phyloP scores from a whole-genome alignment of 352 stramenopile genomes.

The Ophiocytium majus region DNA sequence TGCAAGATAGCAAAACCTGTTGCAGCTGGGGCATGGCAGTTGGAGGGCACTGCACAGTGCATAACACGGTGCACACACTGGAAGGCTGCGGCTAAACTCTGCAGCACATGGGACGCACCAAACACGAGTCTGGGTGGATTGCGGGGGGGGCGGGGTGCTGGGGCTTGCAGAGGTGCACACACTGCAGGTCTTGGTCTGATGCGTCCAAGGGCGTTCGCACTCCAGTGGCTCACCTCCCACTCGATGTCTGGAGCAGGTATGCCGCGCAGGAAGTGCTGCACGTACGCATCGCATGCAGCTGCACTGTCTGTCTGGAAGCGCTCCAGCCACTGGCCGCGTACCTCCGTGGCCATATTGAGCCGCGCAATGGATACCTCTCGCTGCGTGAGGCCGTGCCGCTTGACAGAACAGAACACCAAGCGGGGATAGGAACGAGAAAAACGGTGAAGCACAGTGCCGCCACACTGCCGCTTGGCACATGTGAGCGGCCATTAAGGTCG shows the following conservation, averaged over 20 bases:
- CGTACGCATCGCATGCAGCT: slow-evolving; percentile 35
- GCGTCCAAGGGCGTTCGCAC: neutral
- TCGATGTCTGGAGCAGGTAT: slow-evolving; percentile 27
- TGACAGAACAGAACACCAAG: too few species aligned
- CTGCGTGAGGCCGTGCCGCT: neutral
- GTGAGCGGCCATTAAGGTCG: too few species aligned
- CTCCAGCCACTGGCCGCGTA: slow-evolving; percentile 35
- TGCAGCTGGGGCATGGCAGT: neutral
- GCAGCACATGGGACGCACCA: neutral
- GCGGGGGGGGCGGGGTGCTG: neutral
- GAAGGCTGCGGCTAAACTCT: neutral
- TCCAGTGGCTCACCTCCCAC: slow-evolving; percentile 26
- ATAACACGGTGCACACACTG: too few species aligned
- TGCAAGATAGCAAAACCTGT: neutral
- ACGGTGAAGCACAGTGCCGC: too few species aligned
- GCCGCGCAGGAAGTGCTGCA: slow-evolving; percentile 48
- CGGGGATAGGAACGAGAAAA: too few species aligned
- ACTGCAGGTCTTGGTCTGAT: neutral
- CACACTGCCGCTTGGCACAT: too few species aligned
- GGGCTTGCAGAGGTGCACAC: neutral
- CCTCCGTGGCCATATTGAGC: slow-evolving; percentile 41
- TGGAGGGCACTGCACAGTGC: neutral
- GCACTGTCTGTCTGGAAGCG: slow-evolving; percentile 43
- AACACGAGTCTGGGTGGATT: neutral
- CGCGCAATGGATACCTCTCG: slow-evolving; percentile 37